Conservation (phyloP, 2,329 filamentous ascomycete genomes). For the Diaporthe capsici region DNA sequence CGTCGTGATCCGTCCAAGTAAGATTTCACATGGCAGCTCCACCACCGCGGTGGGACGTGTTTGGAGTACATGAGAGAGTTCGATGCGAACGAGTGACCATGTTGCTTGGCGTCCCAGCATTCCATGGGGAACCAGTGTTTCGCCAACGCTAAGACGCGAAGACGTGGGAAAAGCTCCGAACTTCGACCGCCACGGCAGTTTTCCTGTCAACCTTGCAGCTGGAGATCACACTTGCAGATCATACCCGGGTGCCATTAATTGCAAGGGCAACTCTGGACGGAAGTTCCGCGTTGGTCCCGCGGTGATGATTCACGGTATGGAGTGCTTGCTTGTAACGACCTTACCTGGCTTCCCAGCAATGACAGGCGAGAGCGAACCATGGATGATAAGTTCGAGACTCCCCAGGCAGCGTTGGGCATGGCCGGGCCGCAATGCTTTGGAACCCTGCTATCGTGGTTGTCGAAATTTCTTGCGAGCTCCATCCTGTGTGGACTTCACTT, state of each 20-base stretch:
- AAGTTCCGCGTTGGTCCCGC: not conserved
- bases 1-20: slow-evolving; percentile 12
- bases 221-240: slow-evolving; percentile 15
- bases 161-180: slow-evolving; percentile 1
- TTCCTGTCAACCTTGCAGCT: slow-evolving; percentile 5
- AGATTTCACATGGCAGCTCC: slow-evolving; percentile 21
- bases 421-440: too few species aligned
- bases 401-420: not conserved
- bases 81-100: slow-evolving; percentile 10
- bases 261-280: not conserved
- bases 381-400: slow-evolving; percentile 13
- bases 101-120: slow-evolving; percentile 11
- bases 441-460: not conserved
- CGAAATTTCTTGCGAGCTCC: not conserved
- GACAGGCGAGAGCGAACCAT: not conserved
- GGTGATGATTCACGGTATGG: not conserved
- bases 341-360: not conserved
- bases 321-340: not conserved
- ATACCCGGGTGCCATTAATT: not conserved
- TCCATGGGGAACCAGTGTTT: slow-evolving; percentile 13
- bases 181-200: not conserved
- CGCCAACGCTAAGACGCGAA: not conserved
- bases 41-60: slow-evolving; percentile 6
- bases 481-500: not conserved
- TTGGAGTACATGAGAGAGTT: slow-evolving; percentile 4